Conservation (phyloP, 1,284 basidiomycete genomes). For the Cystobasidiaceae sp. region DNA sequence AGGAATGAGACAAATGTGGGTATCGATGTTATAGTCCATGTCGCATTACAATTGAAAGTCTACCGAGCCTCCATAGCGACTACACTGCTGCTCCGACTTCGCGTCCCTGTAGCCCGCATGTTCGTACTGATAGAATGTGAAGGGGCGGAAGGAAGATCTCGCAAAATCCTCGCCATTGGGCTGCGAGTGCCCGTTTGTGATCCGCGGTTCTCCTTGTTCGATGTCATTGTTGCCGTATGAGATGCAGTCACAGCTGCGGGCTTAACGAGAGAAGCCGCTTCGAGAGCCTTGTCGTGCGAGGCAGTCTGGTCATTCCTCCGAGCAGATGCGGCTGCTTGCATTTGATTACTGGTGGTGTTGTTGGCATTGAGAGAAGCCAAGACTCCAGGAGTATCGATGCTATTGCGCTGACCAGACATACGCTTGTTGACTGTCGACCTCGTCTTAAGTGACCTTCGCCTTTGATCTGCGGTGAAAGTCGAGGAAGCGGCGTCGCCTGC, state of each 20-base stretch:
- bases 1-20: too few species aligned
- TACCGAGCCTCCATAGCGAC: too few species aligned
- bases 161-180: too few species aligned
- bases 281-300: neutral
- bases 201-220: too few species aligned
- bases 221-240: too few species aligned
- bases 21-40: too few species aligned
- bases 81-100: too few species aligned
- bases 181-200: too few species aligned
- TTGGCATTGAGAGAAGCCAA: neutral
- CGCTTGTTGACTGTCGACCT: neutral
- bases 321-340: neutral
- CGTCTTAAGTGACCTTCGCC: neutral
- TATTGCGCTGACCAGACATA: neutral
- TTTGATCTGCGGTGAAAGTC: constrained; percentile 2
- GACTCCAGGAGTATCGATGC: neutral
- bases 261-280: constrained; percentile 17
- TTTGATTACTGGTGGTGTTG: neutral
- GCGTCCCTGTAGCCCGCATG: too few species aligned
- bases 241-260: neutral
- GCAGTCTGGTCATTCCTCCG: neutral
- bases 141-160: too few species aligned
- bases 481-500: neutral
- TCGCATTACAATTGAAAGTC: too few species aligned
- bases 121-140: too few species aligned